Evolutionary conservation across 495 filamentous ascomycete species (phyloP), one percentile per base, ranked within the genome.

Genomic region (Bryoglossum gracile): DNA sequence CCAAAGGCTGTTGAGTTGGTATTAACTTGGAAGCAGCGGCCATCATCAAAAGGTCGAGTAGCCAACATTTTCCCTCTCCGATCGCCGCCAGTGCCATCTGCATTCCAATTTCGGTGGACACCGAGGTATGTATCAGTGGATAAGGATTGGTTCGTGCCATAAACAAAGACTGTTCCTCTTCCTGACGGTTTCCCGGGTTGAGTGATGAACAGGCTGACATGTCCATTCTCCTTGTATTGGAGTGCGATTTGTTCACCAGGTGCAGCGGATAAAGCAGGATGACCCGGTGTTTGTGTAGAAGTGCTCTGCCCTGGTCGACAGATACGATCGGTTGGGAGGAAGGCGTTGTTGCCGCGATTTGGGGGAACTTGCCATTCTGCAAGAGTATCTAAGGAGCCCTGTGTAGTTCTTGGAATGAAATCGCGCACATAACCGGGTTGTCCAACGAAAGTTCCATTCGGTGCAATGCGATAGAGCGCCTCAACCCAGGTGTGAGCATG

Each of bases 151-250:
- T 75, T 81, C 4, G 90, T 96, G 37, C 84, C 89, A 58, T 89
- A 95, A 36, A 96, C 72, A 60, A 80, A 94, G 16, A 91, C 75
- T 10, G 77, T 83, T 19, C 90, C 89, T 16, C 80, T 76, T 33
- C 84, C 82, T 48, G 70, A 41, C 0, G 86, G 86, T 61, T 88
- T 86, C 11, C 72, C 71, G 0, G 59, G 61, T 19, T 78, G 74
- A 37, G 74, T 74, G 22, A 71, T 59, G 4, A 83, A 78, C 0
- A 81, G 68, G 1, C 81, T 86, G 47, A 92, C 84, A 65, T 96
- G 90, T 13, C 90, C 90, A 58, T 96, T 96, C 55, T 96, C 90
- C 41, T 77, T 71, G 64, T 87, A 92, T 16, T 75, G 71, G 44
- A 95, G 65, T 17, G 89, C 84, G 43, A 94, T 71, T 33, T 75